phyloP scores from a whole-genome alignment of 768 basidiomycete species.

The Holtermannia corniformis region DNA sequence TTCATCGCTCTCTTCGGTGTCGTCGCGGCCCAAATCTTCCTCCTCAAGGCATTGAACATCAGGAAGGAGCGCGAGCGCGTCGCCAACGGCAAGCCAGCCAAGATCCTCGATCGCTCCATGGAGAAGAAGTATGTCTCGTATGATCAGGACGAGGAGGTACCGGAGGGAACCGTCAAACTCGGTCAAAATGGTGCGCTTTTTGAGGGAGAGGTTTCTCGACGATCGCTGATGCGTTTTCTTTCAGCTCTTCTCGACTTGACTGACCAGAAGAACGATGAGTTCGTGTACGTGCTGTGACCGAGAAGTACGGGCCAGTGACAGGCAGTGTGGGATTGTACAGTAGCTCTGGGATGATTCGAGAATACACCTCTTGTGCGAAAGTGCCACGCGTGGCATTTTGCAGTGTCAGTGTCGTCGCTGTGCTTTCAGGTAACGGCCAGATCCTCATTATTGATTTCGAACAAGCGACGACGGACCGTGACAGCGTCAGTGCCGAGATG shows the following conservation, averaged over 20 bases:
- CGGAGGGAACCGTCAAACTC: neutral
- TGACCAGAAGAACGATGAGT: slow-evolving; percentile 27
- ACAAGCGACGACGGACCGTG: too few species aligned
- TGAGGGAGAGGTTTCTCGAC: neutral
- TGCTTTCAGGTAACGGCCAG: too few species aligned
- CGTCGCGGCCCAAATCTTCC: slow-evolving; percentile 19
- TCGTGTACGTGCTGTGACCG: slow-evolving; percentile 24
- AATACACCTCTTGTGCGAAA: too few species aligned
- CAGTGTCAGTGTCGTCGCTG: too few species aligned
- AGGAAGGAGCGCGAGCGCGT: slow-evolving; percentile 28
- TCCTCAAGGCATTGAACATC: slow-evolving; percentile 30
- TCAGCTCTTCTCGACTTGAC: slow-evolving; percentile 18
- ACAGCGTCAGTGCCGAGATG: too few species aligned
- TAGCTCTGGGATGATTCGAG: too few species aligned
- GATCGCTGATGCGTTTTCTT: neutral
- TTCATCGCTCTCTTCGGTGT: slow-evolving; percentile 20
- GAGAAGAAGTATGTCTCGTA: slow-evolving; percentile 16
- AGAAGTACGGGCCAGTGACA: too few species aligned
- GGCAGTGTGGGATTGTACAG: too few species aligned
- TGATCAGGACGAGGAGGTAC: slow-evolving; percentile 10
- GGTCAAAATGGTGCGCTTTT: slow-evolving; percentile 5
- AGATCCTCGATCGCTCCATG: slow-evolving; percentile 30
- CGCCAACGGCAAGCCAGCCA: slow-evolving; percentile 33
- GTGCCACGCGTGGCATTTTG: too few species aligned
- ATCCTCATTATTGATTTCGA: too few species aligned